Percentiles rank a stretch among this genome's conserved stretches.
These are phyloP conservation scores for Blastobotrys persicus DNA, from an alignment of 1,139 yeast genomes.

Conservation along the genomic window DNA sequence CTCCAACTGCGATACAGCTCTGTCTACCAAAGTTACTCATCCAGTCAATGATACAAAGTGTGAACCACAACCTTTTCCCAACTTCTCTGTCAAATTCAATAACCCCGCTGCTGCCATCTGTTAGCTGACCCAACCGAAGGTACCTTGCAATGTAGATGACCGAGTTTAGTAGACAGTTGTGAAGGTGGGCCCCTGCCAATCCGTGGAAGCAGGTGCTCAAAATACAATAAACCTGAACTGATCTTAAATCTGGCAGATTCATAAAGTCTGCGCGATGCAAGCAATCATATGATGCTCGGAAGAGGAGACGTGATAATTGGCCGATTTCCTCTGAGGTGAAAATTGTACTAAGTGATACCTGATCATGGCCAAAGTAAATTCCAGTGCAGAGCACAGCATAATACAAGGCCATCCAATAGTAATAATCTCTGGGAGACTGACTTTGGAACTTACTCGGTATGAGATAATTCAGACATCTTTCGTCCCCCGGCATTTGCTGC, in stretches of 20 bases:
- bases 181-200: slow-evolving; percentile 9
- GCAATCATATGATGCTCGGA: slow-evolving; percentile 8
- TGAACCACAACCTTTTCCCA: slow-evolving; percentile 7
- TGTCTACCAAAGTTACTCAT: slow-evolving; percentile 9
- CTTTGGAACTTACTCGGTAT: slow-evolving; percentile 2
- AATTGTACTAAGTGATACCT: not conserved
- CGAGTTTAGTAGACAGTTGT: slow-evolving; percentile 6
- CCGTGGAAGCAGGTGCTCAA: slow-evolving; percentile 12
- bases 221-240: slow-evolving; percentile 8
- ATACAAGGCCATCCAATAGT: slow-evolving; percentile 8
- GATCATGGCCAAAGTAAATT: slow-evolving; percentile 5
- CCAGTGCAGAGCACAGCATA: slow-evolving; percentile 8
- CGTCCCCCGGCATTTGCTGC: slow-evolving; percentile 2
- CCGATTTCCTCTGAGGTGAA: not conserved
- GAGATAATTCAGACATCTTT: not conserved
- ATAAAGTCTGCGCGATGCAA: slow-evolving; percentile 8
- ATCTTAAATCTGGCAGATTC: slow-evolving; percentile 4
- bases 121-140: not conserved
- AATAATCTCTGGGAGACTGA: slow-evolving; percentile 5
- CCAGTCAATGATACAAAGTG: slow-evolving; percentile 11
- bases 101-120: not conserved
- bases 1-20: not conserved
- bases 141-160: slow-evolving; percentile 8
- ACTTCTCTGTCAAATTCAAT: slow-evolving; percentile 7
- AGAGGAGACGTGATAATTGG: not conserved